A percentile compares a stretch with the other conserved stretches of the same genome.
Conservation (phyloP, 352 stramenopile species). For the Phytophthora gonapodyides region DNA sequence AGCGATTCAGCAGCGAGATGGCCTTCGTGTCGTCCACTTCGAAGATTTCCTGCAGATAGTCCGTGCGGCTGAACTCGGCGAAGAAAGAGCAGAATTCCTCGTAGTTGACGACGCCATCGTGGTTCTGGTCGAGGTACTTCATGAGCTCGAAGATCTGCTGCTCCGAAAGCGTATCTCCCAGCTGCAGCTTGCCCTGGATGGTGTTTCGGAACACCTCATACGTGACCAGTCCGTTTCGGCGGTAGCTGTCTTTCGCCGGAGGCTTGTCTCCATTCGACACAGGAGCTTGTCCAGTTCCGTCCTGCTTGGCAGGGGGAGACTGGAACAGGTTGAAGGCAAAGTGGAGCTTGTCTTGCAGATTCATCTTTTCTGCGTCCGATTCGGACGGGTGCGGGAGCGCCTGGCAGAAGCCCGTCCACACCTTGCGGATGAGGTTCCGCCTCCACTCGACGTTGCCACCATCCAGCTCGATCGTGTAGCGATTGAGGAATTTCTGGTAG, state of each 20-base stretch:
- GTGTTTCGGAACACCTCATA: constrained; percentile 83
- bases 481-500: constrained; percentile 77
- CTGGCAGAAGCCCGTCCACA: constrained; percentile 74
- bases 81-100: constrained; percentile 91
- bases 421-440: constrained; percentile 64
- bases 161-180: constrained; percentile 73
- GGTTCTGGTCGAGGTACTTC: constrained; percentile 91
- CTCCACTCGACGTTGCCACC: constrained; percentile 67
- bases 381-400: constrained; percentile 47
- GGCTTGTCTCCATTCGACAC: constrained; percentile 18
- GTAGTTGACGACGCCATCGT: constrained; percentile 90
- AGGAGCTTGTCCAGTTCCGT: constrained; percentile 7
- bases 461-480: constrained; percentile 72
- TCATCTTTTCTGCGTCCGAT: constrained; percentile 53
- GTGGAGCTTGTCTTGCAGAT: constrained; percentile 64
- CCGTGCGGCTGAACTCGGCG: constrained; percentile 69
- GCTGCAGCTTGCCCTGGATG: constrained; percentile 61
- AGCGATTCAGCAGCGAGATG: constrained; percentile 73
- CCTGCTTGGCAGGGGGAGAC: constrained; percentile 18
- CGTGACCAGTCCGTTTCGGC: constrained; percentile 60
- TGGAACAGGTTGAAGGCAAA: constrained; percentile 77
- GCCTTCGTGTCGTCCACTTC: constrained; percentile 75
- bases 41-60: constrained; percentile 79
- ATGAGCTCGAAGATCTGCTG: constrained; percentile 94
- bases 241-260: constrained; percentile 43